Conservation (phyloP, 73 alveolate genomes). For the Loxodes magnus region DNA sequence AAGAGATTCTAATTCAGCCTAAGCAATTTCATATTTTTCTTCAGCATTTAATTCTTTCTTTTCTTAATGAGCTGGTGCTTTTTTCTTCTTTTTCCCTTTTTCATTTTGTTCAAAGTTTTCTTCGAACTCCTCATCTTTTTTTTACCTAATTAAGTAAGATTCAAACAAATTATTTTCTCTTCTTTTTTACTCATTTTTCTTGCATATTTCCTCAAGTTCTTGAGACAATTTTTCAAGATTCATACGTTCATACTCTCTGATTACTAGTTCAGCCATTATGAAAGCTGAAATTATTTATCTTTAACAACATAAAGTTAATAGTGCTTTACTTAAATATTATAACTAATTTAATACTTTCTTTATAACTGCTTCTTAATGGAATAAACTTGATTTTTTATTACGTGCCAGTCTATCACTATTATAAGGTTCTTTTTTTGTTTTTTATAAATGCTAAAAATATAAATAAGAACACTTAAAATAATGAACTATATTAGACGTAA, state of each 20-base stretch:
- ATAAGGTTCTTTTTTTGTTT: too few species aligned
- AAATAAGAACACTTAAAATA: too few species aligned
- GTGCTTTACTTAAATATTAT: too few species aligned
- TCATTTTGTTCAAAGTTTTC: slow-evolving; percentile 26
- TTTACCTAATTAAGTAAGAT: slow-evolving; percentile 43
- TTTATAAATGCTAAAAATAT: too few species aligned
- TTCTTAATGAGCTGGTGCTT: slow-evolving; percentile 12
- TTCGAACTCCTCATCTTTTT: slow-evolving; percentile 35
- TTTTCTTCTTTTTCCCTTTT: too few species aligned
- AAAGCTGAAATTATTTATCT: too few species aligned
- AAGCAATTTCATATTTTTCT: slow-evolving; percentile 77
- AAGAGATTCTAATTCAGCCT: slow-evolving; percentile 60
- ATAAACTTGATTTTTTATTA: too few species aligned
- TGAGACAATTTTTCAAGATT: slow-evolving; percentile 60
- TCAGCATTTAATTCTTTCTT: slow-evolving; percentile 37
- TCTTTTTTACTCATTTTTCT: slow-evolving; percentile 62
- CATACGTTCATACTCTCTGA: slow-evolving; percentile 48
- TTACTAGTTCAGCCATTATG: slow-evolving; percentile 11
- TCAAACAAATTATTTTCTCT: slow-evolving; percentile 71
- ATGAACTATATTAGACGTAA: too few species aligned
- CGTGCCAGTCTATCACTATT: too few species aligned
- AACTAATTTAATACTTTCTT: too few species aligned
- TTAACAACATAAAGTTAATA: too few species aligned
- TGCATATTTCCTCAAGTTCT: slow-evolving; percentile 39
- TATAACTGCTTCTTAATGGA: too few species aligned